phyloP scores from a whole-genome alignment of 352 stramenopile genomes.

The Salisapilia sapeloensis region DNA sequence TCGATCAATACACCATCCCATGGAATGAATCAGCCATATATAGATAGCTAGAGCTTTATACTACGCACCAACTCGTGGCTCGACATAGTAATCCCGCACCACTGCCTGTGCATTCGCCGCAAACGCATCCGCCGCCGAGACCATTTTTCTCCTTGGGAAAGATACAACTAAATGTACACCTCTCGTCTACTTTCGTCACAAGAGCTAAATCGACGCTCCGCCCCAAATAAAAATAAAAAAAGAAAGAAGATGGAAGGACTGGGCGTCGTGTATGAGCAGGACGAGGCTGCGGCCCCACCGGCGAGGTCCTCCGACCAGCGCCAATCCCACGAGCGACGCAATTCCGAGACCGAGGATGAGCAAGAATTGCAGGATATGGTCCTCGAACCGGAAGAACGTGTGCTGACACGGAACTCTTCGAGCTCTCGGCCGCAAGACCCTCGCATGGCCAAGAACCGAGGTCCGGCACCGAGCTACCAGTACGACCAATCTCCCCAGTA shows the following conservation, averaged over 20 bases:
- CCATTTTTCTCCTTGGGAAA: too few relatives aligned
- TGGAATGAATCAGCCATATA: neutral
- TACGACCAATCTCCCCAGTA: conserved; percentile 13
- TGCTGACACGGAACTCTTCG: too few relatives aligned
- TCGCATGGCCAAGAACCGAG: conserved; percentile 11
- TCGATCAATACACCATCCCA: neutral
- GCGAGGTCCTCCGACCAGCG: conserved; percentile 1
- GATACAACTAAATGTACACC: too few relatives aligned
- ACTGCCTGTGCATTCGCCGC: conserved; percentile 57
- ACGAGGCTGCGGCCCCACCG: conserved; percentile 16
- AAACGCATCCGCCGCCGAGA: conserved; percentile 54
- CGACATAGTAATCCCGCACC: conserved; percentile 76
- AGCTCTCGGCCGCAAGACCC: conserved; percentile 8
- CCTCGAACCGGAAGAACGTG: conserved; percentile 32
- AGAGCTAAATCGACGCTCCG: too few relatives aligned
- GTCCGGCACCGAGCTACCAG: neutral
- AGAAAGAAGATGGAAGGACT: conserved; percentile 71
- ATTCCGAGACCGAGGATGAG: conserved; percentile 24
- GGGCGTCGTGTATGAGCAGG: conserved; percentile 61
- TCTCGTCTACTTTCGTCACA: too few relatives aligned
- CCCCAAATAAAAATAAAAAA: too few relatives aligned
- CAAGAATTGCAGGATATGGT: conserved; percentile 48
- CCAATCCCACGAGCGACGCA: neutral
- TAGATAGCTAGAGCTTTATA: conserved; percentile 2
- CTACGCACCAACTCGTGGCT: conserved; percentile 57